Evolutionary conservation across 2,329 filamentous ascomycete genomes (phyloP), one percentile per base, ranked within the genome.

Genomic region (Arthrobotrys entomopaga): DNA sequence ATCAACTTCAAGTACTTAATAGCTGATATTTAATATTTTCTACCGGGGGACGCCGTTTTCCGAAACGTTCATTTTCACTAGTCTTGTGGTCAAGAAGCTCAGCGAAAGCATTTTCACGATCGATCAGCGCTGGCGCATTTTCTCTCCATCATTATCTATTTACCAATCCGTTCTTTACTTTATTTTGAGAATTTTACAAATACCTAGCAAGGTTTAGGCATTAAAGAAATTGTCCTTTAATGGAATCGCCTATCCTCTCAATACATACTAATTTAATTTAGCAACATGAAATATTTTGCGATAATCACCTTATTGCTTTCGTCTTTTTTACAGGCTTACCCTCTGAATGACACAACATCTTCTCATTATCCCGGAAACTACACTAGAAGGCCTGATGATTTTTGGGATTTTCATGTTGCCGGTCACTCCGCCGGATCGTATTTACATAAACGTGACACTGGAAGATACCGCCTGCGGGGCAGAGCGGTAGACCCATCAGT

Each of bases 321-420:
- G 19, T 16, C 34, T 4, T 26, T 57, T 11, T 2, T 38, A 5
- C 13, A 15, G 7, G 34, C 53, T 15, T 57, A 57, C n/a, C 53
- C 53, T 4, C n/a, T 38, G 7, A 57, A 43, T 19, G 16, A 19
- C 2, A 20, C 20, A 4, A 19, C 53, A 2, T 19, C 34, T 13
- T 43, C 38, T 24, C 34, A 19, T 22, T 57, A 57, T 26, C 92
- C 94, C 71, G 98, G 97, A 88, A 89, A 92, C 79, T 90, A 93
- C 82, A 88, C 84, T 77, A 90, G 90, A 81, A 91, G 89, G 81
- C 87, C 90, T 49, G 91, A 97, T 81, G 87, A 85, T 78, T 86
- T 57, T 24, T 99, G 94, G 94, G 93, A 99, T 81, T 91, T 94
- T 82, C 86, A 96, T 80, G 89, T 96, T 79, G 91, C 90, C 82